Base-by-base conservation (phyloP, 306 rosid species). In the Bauhinia variegata region DNA sequence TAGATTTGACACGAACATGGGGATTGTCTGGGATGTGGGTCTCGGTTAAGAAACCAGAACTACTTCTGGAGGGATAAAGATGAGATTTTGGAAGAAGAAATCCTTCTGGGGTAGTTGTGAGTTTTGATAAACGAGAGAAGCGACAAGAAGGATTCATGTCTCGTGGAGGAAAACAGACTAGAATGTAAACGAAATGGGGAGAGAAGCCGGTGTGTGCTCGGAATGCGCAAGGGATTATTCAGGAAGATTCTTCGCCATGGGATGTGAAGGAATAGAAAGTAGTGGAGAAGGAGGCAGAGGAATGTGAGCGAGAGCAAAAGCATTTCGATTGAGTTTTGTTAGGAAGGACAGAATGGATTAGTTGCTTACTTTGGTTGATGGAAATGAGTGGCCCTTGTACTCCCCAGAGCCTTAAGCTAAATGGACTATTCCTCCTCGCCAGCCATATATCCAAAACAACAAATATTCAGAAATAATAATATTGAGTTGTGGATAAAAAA, bases 111-210 rank as follows among this genome's bases (percentile, higher is more conserved):
- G 80, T 30, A 46, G 72, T 36, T 31, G 79, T 18, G 49, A 52
- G 75, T 60, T 79, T 84, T 19, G 82, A 57, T 16, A 92, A 86
- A 23, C 28, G 2, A 70, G 88, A 82, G 30, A 85, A 59, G 68
- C 85, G 77, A 68, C 73, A 75, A 11, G 91, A 82, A 56, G 78
- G 85, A 81, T 71, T 86, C 97, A 91, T 89, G 64, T 50, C 73
- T 61, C 30, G 57, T 9, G 60, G 68, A 57, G 52, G 47, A 18
- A 42, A 53, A 43, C 6, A 48, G 46, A 6, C 60, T 5, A 59
- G 73, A 23, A 10, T 23, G 51, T 28, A 15, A 44, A n/a, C 6
- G 12, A 18, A 30, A 52, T 10, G 18, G 49, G 47, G 50, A 54
- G 70, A n/a, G 14, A 32, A 13, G 36, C 41, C 5, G 60, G 51